A percentile compares a stretch with the other conserved stretches of the same genome.
Conservation (phyloP, 1,139 yeast species). For the Blastobotrys indianensis region DNA sequence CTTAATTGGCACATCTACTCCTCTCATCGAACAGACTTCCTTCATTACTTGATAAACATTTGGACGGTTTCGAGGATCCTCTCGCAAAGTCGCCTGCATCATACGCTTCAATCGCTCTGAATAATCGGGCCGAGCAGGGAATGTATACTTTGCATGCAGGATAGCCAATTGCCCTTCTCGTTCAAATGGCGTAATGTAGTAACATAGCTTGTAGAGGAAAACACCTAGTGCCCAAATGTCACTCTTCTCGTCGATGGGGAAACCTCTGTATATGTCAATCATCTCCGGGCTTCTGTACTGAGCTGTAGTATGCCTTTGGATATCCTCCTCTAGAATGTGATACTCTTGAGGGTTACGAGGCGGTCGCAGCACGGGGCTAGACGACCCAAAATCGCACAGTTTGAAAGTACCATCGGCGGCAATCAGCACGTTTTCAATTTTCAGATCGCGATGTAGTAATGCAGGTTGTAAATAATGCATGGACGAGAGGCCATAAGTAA, state of each 20-base stretch:
- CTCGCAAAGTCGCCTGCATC: slow-evolving; percentile 72
- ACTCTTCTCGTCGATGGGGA: slow-evolving; percentile 88
- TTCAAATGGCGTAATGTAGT: slow-evolving; percentile 94
- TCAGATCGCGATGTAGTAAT: slow-evolving; percentile 85
- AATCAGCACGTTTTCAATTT: slow-evolving; percentile 88
- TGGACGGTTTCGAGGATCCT: slow-evolving; percentile 77
- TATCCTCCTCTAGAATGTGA: slow-evolving; percentile 68
- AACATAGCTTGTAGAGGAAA: slow-evolving; percentile 83
- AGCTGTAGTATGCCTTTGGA: slow-evolving; percentile 92
- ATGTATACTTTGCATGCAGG: slow-evolving; percentile 53
- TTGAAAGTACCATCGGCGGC: slow-evolving; percentile 69
- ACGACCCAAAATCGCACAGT: slow-evolving; percentile 92
- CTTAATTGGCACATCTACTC: slow-evolving; percentile 47
- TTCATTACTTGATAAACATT: slow-evolving; percentile 76
- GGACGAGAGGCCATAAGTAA: slow-evolving; percentile 75
- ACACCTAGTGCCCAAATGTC: slow-evolving; percentile 97
- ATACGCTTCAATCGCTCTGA: slow-evolving; percentile 39
- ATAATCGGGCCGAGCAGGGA: slow-evolving; percentile 44
- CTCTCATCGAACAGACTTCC: slow-evolving; percentile 58
- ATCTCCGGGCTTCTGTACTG: slow-evolving; percentile 96
- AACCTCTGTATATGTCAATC: slow-evolving; percentile 79
- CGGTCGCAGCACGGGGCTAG: slow-evolving; percentile 60
- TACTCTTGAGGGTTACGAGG: slow-evolving; percentile 64
- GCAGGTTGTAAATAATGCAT: slow-evolving; percentile 84
- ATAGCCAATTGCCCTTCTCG: slow-evolving; percentile 61